A percentile compares a stretch with the other conserved stretches of the same genome.
Conservation (phyloP, 768 basidiomycete genomes). For the Amanita jacksonii region DNA sequence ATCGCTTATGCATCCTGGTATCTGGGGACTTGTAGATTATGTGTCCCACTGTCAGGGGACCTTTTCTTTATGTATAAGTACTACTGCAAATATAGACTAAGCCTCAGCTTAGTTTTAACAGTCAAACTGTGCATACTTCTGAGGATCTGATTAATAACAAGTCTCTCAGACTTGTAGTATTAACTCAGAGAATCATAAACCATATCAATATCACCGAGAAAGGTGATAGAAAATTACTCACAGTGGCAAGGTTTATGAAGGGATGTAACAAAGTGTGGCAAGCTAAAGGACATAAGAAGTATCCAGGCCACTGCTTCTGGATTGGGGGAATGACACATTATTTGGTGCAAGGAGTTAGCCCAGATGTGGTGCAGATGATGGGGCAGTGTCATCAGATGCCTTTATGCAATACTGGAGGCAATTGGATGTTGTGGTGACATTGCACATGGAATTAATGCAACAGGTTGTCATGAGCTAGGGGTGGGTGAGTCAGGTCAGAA, state of each 20-base stretch:
- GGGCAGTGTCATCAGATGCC: constrained; percentile 24
- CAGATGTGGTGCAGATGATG: constrained; percentile 21
- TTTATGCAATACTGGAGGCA: constrained; percentile 25
- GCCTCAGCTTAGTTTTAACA: too few relatives aligned
- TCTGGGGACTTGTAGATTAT: too few relatives aligned
- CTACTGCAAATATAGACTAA: too few relatives aligned
- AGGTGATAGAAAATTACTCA: too few relatives aligned
- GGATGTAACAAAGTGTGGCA: constrained; percentile 22
- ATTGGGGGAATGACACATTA: constrained; percentile 28
- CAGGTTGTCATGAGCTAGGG: neutral
- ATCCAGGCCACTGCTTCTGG: constrained; percentile 23
- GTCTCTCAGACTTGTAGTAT: too few relatives aligned
- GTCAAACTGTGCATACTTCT: too few relatives aligned
- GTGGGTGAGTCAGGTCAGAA: constrained; percentile 1
- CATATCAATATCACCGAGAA: too few relatives aligned
- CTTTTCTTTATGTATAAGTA: too few relatives aligned
- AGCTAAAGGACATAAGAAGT: constrained; percentile 6
- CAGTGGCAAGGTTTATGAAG: constrained; percentile 13
- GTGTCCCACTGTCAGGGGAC: too few relatives aligned
- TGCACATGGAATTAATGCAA: constrained; percentile 5
- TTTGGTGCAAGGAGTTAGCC: constrained; percentile 19
- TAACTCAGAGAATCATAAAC: too few relatives aligned
- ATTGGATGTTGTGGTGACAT: constrained; percentile 14
- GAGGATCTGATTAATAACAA: too few relatives aligned
- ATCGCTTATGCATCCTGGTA: too few relatives aligned